Base-by-base conservation (phyloP, 1,284 basidiomycete genomes). In the Leccinum pallidistipes region DNA sequence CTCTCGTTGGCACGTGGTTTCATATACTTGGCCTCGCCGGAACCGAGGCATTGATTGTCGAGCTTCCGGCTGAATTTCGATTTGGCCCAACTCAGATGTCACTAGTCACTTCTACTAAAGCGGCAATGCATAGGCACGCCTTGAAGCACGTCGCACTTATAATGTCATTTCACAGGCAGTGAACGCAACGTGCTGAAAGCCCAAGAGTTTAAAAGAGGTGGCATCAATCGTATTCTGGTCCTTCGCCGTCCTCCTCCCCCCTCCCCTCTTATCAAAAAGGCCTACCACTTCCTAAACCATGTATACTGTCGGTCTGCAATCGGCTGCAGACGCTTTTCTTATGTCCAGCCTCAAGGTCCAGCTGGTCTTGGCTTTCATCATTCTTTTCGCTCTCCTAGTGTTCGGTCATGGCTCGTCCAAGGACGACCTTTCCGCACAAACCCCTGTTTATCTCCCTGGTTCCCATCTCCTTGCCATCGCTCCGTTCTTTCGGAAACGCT, bases 401-500 rank as follows among this genome's bases (percentile, higher is more conserved):
- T 72, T 80, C 75, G 71, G 75, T 71, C 64, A 77, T 75, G 62
- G 66, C 51, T 64, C 69, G 3, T 80, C 80, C 65, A 78, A 79
- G 62, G 80, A 82, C 63, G 67, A 77, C 55, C 72, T 76, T 27
- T 78, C 69, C 16, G 66, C 71, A 31, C 72, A 82, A 61, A 70
- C 79, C 52, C 84, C 88, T 49, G 78, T 77, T 56, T 78, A 77
- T 56, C 77, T 91, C 5, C 86, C 87, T 51, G 82, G 83, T 55
- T 77, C 77, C 53, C 81, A 82, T 61, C 75, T 87, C 60, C 79
- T 83, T 65, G 78, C 82, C 63, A 85, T 88, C 59, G 70, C 77
- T 36, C 84, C 87, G 18, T 91, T 91, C 78, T 90, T 90, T 71
- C 81, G 80, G 57, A 76, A 75, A 66, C 81, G 88, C 58, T 86